Percentiles rank a stretch among this genome's conserved stretches.
phyloP scores from a whole-genome alignment of 2,329 filamentous ascomycete genomes.

The Emergomyces africanus region DNA sequence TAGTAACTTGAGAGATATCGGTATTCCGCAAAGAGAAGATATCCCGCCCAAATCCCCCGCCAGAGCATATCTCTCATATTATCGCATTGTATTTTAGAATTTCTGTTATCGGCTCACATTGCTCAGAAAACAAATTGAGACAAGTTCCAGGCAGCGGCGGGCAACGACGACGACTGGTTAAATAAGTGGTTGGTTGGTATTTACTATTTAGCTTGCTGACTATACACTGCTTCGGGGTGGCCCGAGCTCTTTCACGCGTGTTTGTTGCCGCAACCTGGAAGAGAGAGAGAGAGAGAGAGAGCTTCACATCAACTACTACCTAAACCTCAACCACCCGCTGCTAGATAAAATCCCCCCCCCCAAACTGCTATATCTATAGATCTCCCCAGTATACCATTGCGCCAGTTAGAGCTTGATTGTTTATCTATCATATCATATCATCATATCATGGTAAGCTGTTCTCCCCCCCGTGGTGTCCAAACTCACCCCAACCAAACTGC shows the following conservation, averaged over 20 bases:
- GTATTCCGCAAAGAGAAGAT: too few relatives aligned
- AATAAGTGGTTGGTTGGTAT: too few relatives aligned
- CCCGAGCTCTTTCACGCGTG: background rate
- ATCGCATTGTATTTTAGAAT: too few relatives aligned
- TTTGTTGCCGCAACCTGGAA: background rate
- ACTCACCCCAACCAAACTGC: slow-evolving; percentile 9
- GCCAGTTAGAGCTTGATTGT: background rate
- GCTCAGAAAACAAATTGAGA: too few relatives aligned
- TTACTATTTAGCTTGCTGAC: too few relatives aligned
- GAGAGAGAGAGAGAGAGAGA: background rate
- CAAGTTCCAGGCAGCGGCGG: background rate
- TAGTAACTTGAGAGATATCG: too few relatives aligned
- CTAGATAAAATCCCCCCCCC: background rate
- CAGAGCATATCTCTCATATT: too few relatives aligned
- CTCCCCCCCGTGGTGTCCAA: too few relatives aligned
- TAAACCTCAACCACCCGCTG: background rate
- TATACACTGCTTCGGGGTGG: background rate
- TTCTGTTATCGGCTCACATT: too few relatives aligned
- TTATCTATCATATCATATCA: background rate
- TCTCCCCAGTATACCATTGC: background rate
- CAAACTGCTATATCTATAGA: slow-evolving; percentile 3
- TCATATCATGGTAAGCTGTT: slow-evolving; percentile 21
- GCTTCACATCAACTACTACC: background rate
- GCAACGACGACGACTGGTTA: background rate
- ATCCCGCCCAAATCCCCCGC: too few relatives aligned